These are phyloP conservation scores for Deuterostichococcus epilithicus DNA, from an alignment of 139 green algal genomes.

Conservation along the genomic window DNA sequence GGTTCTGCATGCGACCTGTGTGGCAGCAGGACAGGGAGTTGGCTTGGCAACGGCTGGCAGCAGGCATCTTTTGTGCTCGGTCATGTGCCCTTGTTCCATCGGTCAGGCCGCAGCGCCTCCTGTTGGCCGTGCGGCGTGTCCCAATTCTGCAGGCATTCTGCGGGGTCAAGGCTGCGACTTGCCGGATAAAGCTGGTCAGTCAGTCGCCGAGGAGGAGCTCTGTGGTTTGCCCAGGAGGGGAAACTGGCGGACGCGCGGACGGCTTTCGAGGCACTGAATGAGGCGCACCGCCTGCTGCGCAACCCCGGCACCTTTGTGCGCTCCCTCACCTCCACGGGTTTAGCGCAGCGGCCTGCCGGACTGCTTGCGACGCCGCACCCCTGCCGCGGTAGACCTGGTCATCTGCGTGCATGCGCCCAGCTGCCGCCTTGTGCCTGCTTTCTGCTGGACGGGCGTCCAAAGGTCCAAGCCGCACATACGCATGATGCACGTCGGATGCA, in stretches of 20 bases:
- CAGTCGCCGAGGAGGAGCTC: neutral
- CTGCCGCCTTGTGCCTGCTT: neutral
- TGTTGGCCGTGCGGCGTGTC: no score
- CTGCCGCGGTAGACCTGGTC: neutral
- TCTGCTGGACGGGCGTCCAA: no score
- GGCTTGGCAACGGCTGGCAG: no score
- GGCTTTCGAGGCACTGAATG: constrained; percentile 67
- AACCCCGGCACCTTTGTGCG: constrained; percentile 41
- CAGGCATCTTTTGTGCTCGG: no score
- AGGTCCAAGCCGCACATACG: neutral
- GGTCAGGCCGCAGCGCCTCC: no score
- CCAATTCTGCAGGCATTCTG: no score
- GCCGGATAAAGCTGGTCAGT: neutral
- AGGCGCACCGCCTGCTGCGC: constrained; percentile 59
- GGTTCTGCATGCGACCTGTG: constrained; percentile 10
- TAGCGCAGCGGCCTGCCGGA: neutral
- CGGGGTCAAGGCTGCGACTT: neutral
- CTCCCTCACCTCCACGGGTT: neutral
- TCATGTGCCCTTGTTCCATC: no score
- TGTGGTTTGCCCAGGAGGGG: neutral
- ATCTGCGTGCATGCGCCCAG: neutral
- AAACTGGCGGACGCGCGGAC: constrained; percentile 27
- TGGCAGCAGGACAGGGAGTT: neutral
- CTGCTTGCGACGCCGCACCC: no score
- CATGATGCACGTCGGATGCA: neutral